Percentiles rank a stretch among this genome's conserved stretches.
These are phyloP conservation scores for Chenopodium formosanum DNA, from an alignment of 148 eudicot species.

Conservation along the genomic window DNA sequence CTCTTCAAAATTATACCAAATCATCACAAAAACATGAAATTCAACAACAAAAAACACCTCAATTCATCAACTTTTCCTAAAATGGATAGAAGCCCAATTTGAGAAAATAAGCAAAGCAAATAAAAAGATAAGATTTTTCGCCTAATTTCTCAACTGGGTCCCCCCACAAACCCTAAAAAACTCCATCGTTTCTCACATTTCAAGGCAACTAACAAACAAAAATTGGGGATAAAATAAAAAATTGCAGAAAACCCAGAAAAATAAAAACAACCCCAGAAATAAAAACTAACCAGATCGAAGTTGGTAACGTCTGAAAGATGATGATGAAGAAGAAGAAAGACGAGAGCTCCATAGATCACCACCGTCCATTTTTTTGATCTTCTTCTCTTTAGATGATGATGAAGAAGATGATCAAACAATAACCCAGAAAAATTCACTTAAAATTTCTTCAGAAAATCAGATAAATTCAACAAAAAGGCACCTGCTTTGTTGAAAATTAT, in stretches of 20 bases:
- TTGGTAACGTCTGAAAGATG: slow-evolving; percentile 46
- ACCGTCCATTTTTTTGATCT: slow-evolving; percentile 25
- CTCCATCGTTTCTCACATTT: neutral
- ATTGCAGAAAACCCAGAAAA: neutral
- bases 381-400: neutral
- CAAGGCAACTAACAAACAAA: slow-evolving; percentile 2
- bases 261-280: neutral
- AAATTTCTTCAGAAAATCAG: neutral
- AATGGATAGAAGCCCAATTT: neutral
- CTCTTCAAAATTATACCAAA: neutral
- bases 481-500: neutral
- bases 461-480: slow-evolving; percentile 7
- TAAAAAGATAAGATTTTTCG: slow-evolving; percentile 6
- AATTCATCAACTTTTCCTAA: neutral
- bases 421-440: slow-evolving; percentile 1
- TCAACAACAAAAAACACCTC: slow-evolving; percentile 11
- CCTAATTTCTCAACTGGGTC: neutral
- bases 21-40: neutral
- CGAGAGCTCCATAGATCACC: slow-evolving; percentile 63
- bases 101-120: neutral
- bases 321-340: slow-evolving; percentile 34
- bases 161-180: neutral
- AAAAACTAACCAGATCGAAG: slow-evolving; percentile 61
- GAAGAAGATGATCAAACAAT: neutral
- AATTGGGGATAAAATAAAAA: neutral